Conservation (phyloP, 371 early-diverging fungal genomes). For the Mortierella polycephala region DNA sequence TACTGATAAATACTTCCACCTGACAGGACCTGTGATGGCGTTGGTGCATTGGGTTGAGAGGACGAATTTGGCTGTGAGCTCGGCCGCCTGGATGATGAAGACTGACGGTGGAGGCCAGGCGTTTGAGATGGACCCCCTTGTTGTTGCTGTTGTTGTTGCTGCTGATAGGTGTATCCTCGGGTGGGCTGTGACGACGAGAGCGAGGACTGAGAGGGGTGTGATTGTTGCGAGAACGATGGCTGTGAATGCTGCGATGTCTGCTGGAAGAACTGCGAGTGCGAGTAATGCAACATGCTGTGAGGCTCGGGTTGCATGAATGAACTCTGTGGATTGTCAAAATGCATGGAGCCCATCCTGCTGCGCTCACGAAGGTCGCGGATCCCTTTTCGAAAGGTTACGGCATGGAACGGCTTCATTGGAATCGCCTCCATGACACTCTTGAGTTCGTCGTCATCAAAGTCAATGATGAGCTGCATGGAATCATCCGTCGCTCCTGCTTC, state of each 20-base stretch:
- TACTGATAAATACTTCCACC: slow-evolving; percentile 29
- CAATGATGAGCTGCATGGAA: slow-evolving; percentile 58
- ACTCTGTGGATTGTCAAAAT: slow-evolving; percentile 48
- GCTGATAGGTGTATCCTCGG: slow-evolving; percentile 13
- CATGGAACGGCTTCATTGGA: slow-evolving; percentile 65
- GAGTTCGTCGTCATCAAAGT: slow-evolving; percentile 63
- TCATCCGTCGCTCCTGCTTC: slow-evolving; percentile 64
- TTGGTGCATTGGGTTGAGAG: slow-evolving; percentile 11
- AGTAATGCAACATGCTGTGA: slow-evolving; percentile 43
- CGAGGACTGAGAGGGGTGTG: slow-evolving; percentile 38
- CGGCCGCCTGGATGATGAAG: slow-evolving; percentile 20
- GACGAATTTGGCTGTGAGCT: slow-evolving; percentile 15
- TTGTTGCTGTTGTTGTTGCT: neutral
- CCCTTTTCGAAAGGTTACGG: slow-evolving; percentile 57
- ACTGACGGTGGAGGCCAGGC: slow-evolving; percentile 31
- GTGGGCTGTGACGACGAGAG: slow-evolving; percentile 23
- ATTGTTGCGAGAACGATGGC: slow-evolving; percentile 31
- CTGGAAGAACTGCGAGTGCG: slow-evolving; percentile 51
- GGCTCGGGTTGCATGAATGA: slow-evolving; percentile 55
- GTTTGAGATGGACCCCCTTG: slow-evolving; percentile 16
- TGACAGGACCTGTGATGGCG: slow-evolving; percentile 37
- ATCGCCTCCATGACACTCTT: slow-evolving; percentile 57
- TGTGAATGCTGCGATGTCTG: slow-evolving; percentile 48
- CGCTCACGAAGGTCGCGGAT: slow-evolving; percentile 57
- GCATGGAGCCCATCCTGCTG: slow-evolving; percentile 49